A percentile compares a stretch with the other conserved stretches of the same genome.
phyloP scores from a whole-genome alignment of 2,329 filamentous ascomycete species.

The Hymenoscyphus albidus region DNA sequence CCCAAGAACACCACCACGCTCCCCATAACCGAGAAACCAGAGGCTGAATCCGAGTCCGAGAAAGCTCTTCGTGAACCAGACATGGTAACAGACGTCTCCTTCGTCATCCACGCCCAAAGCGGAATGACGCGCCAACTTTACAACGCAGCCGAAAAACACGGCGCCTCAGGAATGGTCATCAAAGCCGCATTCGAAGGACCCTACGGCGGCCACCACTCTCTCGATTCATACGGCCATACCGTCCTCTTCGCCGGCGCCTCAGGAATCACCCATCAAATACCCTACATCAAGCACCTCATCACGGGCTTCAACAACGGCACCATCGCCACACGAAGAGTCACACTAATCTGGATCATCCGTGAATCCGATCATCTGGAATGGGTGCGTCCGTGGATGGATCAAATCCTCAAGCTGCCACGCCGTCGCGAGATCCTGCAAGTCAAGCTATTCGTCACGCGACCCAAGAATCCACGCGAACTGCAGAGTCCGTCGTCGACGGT shows the following conservation, averaged over 20 bases:
- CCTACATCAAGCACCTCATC: constrained; percentile 76
- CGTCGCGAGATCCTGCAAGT: constrained; percentile 81
- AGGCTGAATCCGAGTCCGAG: constrained; percentile 31
- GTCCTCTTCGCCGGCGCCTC: constrained; percentile 90
- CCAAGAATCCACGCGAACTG: constrained; percentile 73
- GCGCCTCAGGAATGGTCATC: constrained; percentile 14
- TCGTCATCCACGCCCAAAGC: constrained; percentile 82
- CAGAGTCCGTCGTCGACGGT: constrained; percentile 73
- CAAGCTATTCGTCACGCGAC: constrained; percentile 85
- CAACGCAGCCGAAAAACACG: constrained; percentile 54
- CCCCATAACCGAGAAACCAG: constrained; percentile 38
- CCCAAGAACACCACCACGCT: constrained; percentile 34
- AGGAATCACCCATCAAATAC: constrained; percentile 92
- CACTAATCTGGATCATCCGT: constrained; percentile 89
- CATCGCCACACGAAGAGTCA: constrained; percentile 75
- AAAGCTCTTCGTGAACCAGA: constrained; percentile 39
- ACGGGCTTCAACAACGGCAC: constrained; percentile 65
- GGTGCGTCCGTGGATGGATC: constrained; percentile 81
- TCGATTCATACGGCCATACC: constrained; percentile 88
- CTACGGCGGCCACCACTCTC: constrained; percentile 76
- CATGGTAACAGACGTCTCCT: constrained; percentile 57
- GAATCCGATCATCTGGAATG: constrained; percentile 87
- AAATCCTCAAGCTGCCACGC: constrained; percentile 71
- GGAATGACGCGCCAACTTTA: constrained; percentile 84
- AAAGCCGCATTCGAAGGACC: constrained; percentile 80